Conservation (phyloP, 1,139 yeast genomes). For the Pneumocystis oryctolagi region DNA sequence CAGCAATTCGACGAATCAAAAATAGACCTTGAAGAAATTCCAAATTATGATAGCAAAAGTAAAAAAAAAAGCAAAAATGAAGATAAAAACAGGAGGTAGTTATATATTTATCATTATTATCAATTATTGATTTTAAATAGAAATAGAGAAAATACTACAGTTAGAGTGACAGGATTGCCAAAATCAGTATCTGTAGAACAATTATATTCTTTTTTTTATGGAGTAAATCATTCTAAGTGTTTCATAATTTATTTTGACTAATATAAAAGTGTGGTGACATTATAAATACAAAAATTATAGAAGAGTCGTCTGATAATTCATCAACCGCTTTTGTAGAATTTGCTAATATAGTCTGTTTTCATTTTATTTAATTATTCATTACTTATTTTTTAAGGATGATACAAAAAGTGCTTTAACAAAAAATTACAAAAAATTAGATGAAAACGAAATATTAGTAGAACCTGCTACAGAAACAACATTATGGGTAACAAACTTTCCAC, state of each 20-base stretch:
- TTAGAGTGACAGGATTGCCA: constrained; percentile 33
- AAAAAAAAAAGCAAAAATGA: constrained; percentile 10
- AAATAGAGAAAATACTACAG: constrained; percentile 43
- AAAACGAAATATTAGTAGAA: constrained; percentile 33
- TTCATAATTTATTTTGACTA: constrained; percentile 5
- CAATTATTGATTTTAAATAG: constrained; percentile 19
- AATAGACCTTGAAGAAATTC: constrained; percentile 12
- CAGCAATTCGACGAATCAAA: constrained; percentile 7
- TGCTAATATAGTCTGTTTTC: not conserved
- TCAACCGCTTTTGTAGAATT: constrained; percentile 10
- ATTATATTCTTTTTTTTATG: constrained; percentile 21
- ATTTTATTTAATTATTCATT: not conserved
- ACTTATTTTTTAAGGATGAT: constrained; percentile 25
- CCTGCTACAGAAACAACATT: constrained; percentile 36
- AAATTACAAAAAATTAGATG: constrained; percentile 35
- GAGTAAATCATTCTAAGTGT: constrained; percentile 35
- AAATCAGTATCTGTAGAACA: constrained; percentile 23
- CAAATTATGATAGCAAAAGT: constrained; percentile 6
- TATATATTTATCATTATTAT: constrained; percentile 11
- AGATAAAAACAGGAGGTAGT: constrained; percentile 3
- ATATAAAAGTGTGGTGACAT: not conserved
- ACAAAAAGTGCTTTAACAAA: constrained; percentile 49
- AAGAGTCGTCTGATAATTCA: not conserved
- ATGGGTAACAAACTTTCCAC: constrained; percentile 65
- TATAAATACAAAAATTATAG: constrained; percentile 1